Evolutionary conservation across 176 grass and related monocot species (phyloP), one percentile per base, ranked within the genome.

Genomic region (Eragrostis curvula): DNA sequence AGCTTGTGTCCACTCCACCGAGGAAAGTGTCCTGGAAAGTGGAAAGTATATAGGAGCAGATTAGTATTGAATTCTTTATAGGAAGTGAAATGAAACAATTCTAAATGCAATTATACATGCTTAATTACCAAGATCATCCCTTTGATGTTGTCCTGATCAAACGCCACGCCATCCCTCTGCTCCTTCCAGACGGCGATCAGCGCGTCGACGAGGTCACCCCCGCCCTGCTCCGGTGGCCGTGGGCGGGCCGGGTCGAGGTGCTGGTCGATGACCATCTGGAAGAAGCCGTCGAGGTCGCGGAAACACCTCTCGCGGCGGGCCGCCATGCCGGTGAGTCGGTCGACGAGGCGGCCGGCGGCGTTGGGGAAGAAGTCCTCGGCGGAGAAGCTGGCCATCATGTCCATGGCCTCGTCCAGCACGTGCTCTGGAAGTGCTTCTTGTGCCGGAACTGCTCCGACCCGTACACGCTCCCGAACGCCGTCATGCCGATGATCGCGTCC

Each of bases 91-190:
- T 12, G 12, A 46, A 46, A 46, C 45, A 12, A 12, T 46, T 11
- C 9, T 46, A 11, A 46, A 46, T 8, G 8, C 7, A 46, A 46
- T 11, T 2, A 12, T 46, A 45, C 12, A 2, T 8, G 45, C 5
- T 13, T 13, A 18, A 8, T 6, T 59, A 86, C 84, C 6, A 72
- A 1, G 30, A 88, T 45, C 5, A 88, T 32, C 36, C 9, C 64
- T 61, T 83, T 88, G 66, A 88, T 20, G 12, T 75, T 28, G 73
- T 80, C 65, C 81, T 66, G 74, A 60, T 77, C 9, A 83, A 14
- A 2, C 73, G 24, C 13, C 17, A 28, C 9, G 5, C 10, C 7
- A 12, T 12, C 45, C 45, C 11, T 46, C 2, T 16, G 50, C 60
- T 88, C 80, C 20, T 67, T 40, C 10, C 60, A 55, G 3, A 84